phyloP scores from a whole-genome alignment of 371 early-diverging fungal genomes.

The Lichtheimia ramosa region DNA sequence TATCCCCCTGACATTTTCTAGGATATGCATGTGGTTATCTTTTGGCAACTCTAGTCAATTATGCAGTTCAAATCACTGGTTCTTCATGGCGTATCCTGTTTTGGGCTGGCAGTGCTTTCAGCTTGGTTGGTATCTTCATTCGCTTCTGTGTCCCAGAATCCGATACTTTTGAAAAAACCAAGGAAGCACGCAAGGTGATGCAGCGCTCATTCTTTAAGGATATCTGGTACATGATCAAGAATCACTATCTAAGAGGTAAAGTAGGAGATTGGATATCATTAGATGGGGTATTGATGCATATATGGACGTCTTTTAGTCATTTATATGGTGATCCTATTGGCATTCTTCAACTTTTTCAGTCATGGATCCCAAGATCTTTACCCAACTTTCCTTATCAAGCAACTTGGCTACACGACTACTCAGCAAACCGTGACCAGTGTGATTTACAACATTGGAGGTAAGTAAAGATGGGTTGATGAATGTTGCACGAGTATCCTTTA shows the following conservation, averaged over 20 bases:
- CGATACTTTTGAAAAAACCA: slow-evolving; percentile 49
- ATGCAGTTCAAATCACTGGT: slow-evolving; percentile 40
- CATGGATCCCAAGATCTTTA: slow-evolving; percentile 75
- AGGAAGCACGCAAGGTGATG: slow-evolving; percentile 33
- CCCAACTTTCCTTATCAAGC: slow-evolving; percentile 64
- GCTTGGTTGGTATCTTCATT: slow-evolving; percentile 57
- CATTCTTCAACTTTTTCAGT: slow-evolving; percentile 65
- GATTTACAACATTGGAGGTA: slow-evolving; percentile 68
- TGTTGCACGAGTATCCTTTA: too few relatives aligned
- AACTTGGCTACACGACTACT: slow-evolving; percentile 53
- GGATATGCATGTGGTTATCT: slow-evolving; percentile 70
- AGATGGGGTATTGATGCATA: not conserved
- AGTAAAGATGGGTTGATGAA: too few relatives aligned
- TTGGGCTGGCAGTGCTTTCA: slow-evolving; percentile 69
- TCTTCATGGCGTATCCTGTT: slow-evolving; percentile 71
- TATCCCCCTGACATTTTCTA: not conserved
- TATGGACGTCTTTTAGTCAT: slow-evolving; percentile 57
- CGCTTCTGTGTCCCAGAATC: slow-evolving; percentile 70
- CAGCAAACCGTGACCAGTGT: slow-evolving; percentile 62
- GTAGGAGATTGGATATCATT: slow-evolving; percentile 3
- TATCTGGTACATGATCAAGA: slow-evolving; percentile 42
- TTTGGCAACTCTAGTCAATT: slow-evolving; percentile 62
- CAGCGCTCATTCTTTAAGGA: slow-evolving; percentile 38
- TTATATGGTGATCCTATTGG: slow-evolving; percentile 61
- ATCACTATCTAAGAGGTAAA: slow-evolving; percentile 47